Percentiles rank a stretch among this genome's conserved stretches.
phyloP scores from a whole-genome alignment of 2,329 filamentous ascomycete genomes.

The Cercospora canescens region DNA sequence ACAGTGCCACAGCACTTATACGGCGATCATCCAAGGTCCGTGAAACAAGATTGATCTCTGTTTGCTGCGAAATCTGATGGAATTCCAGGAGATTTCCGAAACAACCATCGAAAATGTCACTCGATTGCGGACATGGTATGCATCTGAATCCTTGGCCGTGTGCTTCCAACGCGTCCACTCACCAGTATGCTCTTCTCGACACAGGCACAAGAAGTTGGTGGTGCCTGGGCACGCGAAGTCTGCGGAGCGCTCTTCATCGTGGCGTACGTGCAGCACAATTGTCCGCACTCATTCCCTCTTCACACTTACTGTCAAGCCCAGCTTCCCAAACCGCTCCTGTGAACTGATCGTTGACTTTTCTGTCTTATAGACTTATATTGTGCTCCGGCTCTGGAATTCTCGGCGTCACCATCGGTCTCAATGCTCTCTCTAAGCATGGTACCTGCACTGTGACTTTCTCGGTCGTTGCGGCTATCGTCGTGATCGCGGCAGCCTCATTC shows the following conservation, averaged over 20 bases:
- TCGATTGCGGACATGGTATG: conserved; percentile 56
- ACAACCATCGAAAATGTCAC: conserved; percentile 53
- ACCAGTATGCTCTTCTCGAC: background rate
- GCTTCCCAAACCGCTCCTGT: background rate
- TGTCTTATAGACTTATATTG: conserved; percentile 48
- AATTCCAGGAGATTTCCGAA: conserved; percentile 45
- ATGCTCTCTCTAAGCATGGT: conserved; percentile 59
- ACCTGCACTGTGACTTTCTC: conserved; percentile 53
- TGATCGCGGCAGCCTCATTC: conserved; percentile 53
- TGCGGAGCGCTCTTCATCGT: conserved; percentile 58
- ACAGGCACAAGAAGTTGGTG: conserved; percentile 54
- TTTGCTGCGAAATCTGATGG: background rate
- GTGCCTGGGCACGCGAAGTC: conserved; percentile 53
- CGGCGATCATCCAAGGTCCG: conserved; percentile 38
- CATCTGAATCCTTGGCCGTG: background rate
- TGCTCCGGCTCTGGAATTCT: conserved; percentile 59
- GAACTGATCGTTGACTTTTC: background rate
- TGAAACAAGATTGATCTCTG: background rate
- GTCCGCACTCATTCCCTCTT: background rate
- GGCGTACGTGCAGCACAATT: conserved; percentile 31
- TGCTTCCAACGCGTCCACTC: background rate
- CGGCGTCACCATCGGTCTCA: conserved; percentile 59
- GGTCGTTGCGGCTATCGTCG: conserved; percentile 53
- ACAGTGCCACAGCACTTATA: conserved; percentile 45
- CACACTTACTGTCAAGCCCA: background rate